Percentiles rank a stretch among this genome's conserved stretches.
Evolutionary conservation across 129 eudicot species (phyloP).

Genomic region (Glebionis coronaria): DNA sequence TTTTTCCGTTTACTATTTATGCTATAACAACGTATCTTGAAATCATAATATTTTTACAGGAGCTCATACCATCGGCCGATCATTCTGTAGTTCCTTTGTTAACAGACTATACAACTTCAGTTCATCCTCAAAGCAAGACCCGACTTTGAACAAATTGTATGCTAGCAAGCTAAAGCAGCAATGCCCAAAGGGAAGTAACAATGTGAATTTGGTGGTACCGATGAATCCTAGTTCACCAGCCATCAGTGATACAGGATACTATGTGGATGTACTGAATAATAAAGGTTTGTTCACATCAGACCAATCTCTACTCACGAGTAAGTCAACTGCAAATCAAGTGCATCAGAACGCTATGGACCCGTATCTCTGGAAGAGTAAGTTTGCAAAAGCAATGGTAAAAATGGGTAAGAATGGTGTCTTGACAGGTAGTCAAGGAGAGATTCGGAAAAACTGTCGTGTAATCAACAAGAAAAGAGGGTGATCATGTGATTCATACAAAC

Average conservation of each 20-base stretch:
- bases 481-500: not conserved
- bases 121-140: conserved; percentile 45
- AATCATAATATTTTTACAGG: conserved; percentile 26
- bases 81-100: conserved; percentile 67
- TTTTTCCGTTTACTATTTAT: not conserved
- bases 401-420: conserved; percentile 68
- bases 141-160: conserved; percentile 44
- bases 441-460: conserved; percentile 53
- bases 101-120: conserved; percentile 58
- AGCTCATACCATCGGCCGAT: conserved; percentile 66
- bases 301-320: conserved; percentile 50
- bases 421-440: conserved; percentile 65
- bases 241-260: conserved; percentile 42
- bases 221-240: conserved; percentile 65
- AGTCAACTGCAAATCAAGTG: conserved; percentile 49
- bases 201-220: conserved; percentile 53
- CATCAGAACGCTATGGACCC: conserved; percentile 45
- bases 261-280: conserved; percentile 38
- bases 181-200: conserved; percentile 51
- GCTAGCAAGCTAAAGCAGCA: conserved; percentile 51
- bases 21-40: not conserved
- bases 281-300: conserved; percentile 67
- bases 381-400: conserved; percentile 72
- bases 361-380: conserved; percentile 47
- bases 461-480: conserved; percentile 35